Evolutionary conservation across 2,329 filamentous ascomycete genomes (phyloP), one percentile per base, ranked within the genome.

Genomic region (Nectriaceae sp.): DNA sequence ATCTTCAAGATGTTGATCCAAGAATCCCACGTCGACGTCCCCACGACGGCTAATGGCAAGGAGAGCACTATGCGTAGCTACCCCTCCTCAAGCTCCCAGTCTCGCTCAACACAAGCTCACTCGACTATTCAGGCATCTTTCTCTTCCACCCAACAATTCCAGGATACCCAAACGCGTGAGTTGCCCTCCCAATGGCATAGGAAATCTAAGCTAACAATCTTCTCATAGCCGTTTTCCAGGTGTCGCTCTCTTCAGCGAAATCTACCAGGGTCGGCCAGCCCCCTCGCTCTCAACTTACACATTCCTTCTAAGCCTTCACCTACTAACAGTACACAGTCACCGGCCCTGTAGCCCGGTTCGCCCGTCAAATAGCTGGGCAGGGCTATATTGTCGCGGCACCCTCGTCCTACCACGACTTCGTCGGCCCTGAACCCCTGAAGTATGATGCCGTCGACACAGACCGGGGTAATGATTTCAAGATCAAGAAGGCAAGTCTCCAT

Each of bases 321-420:
- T 31, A 33, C 11, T 5, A 21, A 6, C 16, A 8, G 19, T 35
- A 44, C 31, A 36, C 54, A 92, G 92, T 97, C 16, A 96, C 92
- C 49, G 92, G 92, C 2, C 92, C 92, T 2, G 92, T 97, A 21
- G 82, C 87, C 51, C 85, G 93, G 44, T 96, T 97, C 64, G 90
- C 90, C 43, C 85, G 92, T 51, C 91, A 96, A 68, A 96, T 97
- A 61, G 89, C 90, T 33, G 88, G 90, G 3, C 89, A 96, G 57
- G 93, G 92, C 63, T 97, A 95, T 75, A 95, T 97, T 59, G 91
- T 93, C 57, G 92, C 89, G 10, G 91, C 91, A 0, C 90, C 91
- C 1, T 94, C 89, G 29, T 92, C 87, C 24, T 97, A 96, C 71
- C 92, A 97, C 67, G 92, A 97, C 70, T 97, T 97, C 72, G 90